A percentile compares a stretch with the other conserved stretches of the same genome.
Evolutionary conservation across 2,329 filamentous ascomycete genomes (phyloP).

Genomic region (Aspergillus novoparasiticus): DNA sequence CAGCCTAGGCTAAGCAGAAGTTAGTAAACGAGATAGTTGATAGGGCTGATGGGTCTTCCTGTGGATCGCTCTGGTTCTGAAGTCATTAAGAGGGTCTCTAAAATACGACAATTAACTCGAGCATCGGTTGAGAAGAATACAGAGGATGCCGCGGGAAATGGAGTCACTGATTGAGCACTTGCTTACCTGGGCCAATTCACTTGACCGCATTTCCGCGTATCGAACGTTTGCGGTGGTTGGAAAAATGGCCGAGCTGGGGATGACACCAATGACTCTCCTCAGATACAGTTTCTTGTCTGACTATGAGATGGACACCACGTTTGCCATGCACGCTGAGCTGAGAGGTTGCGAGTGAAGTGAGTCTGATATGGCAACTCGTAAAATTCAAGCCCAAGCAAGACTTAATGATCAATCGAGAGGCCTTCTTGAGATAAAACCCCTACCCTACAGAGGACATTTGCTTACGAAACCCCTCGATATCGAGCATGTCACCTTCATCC

Average conservation of each 20-base stretch:
- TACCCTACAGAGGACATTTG: not conserved
- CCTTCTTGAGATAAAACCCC: not conserved
- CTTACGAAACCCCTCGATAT: not conserved
- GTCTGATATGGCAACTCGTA: not conserved
- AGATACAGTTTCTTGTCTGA: not conserved
- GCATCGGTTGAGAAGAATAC: not conserved
- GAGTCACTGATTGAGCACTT: not conserved
- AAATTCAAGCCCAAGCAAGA: not conserved
- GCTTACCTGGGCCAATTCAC: not conserved
- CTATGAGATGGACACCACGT: not conserved
- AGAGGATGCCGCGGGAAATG: not conserved
- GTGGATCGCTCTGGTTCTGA: not conserved
- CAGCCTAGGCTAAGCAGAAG: not conserved
- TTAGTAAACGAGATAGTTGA: not conserved
- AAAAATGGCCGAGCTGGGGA: not conserved
- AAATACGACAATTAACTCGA: not conserved
- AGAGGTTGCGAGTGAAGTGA: not conserved
- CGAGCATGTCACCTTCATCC: not conserved
- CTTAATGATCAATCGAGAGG: not conserved
- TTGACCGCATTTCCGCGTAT: not conserved
- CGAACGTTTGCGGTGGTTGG: not conserved
- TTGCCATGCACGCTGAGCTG: not conserved
- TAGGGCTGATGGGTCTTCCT: slow-evolving; percentile 1
- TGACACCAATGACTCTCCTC: not conserved
- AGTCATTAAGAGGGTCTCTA: not conserved